Evolutionary conservation across 1,139 yeast genomes (phyloP).

Genomic region (Wickerhamomyces sp.): DNA sequence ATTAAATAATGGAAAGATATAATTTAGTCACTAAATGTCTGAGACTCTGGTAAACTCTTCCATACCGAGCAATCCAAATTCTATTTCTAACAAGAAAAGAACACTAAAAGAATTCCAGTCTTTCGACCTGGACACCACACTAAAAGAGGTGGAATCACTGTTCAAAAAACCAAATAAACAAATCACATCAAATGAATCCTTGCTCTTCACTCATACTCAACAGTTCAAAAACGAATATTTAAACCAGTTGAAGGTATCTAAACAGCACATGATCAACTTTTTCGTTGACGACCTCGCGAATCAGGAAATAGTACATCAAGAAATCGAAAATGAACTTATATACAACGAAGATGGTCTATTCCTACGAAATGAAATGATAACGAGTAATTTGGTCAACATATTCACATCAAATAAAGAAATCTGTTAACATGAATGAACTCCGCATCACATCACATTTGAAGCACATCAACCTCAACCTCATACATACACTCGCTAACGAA

Average conservation of each 20-base stretch:
- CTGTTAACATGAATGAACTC: too few species aligned
- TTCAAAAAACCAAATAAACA: slow-evolving; percentile 2
- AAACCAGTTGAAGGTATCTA: not conserved
- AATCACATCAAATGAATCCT: too few species aligned
- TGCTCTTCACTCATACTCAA: not conserved
- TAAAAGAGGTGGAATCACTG: not conserved
- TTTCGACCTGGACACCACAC: not conserved
- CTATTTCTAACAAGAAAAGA: not conserved
- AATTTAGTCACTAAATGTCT: too few species aligned
- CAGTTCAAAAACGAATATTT: not conserved
- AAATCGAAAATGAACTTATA: not conserved
- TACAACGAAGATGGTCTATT: slow-evolving; percentile 2
- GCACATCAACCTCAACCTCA: too few species aligned
- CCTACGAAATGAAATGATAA: not conserved
- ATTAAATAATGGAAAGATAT: too few species aligned
- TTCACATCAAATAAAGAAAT: not conserved
- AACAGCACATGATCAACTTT: not conserved
- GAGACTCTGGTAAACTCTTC: not conserved
- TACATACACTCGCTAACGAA: too few species aligned
- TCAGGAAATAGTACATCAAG: not conserved
- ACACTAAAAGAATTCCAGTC: slow-evolving; percentile 1
- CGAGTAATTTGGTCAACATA: not conserved
- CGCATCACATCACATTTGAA: not conserved
- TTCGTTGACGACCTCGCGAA: not conserved
- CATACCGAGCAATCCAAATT: not conserved